These are phyloP conservation scores for Phytophthora europaea DNA, from an alignment of 352 stramenopile species.

Conservation along the genomic window DNA sequence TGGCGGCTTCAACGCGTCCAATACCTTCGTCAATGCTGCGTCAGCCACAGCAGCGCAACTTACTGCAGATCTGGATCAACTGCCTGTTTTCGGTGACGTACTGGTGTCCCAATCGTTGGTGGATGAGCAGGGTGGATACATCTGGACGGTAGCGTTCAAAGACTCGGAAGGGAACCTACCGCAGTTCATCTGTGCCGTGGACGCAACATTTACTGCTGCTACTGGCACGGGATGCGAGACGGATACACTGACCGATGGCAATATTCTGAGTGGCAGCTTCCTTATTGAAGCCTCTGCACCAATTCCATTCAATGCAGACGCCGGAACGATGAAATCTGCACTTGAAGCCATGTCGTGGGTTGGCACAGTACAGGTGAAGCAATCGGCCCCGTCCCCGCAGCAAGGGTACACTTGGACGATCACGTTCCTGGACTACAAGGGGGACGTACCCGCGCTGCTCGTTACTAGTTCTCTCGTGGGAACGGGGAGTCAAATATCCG, in stretches of 20 bases:
- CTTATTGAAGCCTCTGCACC: constrained; percentile 68
- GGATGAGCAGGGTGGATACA: constrained; percentile 75
- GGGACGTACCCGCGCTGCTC: constrained; percentile 65
- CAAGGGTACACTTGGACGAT: constrained; percentile 81
- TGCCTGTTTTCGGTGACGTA: constrained; percentile 74
- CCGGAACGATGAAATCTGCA: constrained; percentile 50
- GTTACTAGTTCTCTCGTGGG: constrained; percentile 74
- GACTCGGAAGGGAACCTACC: constrained; percentile 74
- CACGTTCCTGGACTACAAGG: constrained; percentile 79
- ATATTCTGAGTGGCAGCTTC: constrained; percentile 79
- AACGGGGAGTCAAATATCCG: constrained; percentile 64
- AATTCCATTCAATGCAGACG: constrained; percentile 67
- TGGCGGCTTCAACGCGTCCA: constrained; percentile 53
- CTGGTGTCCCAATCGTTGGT: constrained; percentile 71
- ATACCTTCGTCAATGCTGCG: constrained; percentile 62
- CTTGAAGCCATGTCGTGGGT: constrained; percentile 76
- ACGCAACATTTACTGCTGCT: constrained; percentile 35
- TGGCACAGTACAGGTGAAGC: constrained; percentile 66
- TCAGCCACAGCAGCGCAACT: constrained; percentile 56
- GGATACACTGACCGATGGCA: constrained; percentile 78
- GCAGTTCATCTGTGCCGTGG: constrained; percentile 78
- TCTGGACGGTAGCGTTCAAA: constrained; percentile 84
- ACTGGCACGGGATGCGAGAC: constrained; percentile 55
- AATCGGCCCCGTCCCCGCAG: constrained; percentile 57
- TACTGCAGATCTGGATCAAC: constrained; percentile 51